Evolutionary conservation across 352 stramenopile genomes (phyloP).

Genomic region (Globisporangium lucens): DNA sequence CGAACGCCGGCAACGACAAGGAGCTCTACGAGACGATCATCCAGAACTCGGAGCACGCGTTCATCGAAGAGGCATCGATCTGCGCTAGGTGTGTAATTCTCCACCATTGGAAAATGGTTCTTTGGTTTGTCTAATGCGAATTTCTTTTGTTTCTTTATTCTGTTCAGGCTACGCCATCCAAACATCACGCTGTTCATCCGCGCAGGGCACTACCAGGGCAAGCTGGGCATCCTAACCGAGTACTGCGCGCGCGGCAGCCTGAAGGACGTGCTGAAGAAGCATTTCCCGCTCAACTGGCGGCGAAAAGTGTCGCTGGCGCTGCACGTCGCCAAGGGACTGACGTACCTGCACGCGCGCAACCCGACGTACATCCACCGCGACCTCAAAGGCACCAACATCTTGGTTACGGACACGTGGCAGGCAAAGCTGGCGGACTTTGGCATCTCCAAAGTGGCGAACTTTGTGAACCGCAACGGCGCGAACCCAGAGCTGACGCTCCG

Average conservation of each 20-base stretch:
- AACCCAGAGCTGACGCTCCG: conserved; percentile 27
- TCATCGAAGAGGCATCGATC: conserved; percentile 62
- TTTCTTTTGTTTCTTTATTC: too few species aligned
- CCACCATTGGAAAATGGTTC: not conserved
- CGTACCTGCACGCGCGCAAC: conserved; percentile 71
- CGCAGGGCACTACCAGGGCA: conserved; percentile 54
- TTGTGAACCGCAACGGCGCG: conserved; percentile 34
- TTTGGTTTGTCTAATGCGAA: not conserved
- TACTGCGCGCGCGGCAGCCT: conserved; percentile 66
- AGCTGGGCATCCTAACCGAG: conserved; percentile 64
- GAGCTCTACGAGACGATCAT: conserved; percentile 68
- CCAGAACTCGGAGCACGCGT: conserved; percentile 53
- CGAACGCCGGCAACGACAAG: conserved; percentile 22
- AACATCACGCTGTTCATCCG: conserved; percentile 80
- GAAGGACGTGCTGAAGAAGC: conserved; percentile 54
- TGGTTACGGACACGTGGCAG: conserved; percentile 75
- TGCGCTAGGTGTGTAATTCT: conserved; percentile 23
- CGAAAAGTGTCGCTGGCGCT: conserved; percentile 65
- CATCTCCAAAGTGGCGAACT: conserved; percentile 64
- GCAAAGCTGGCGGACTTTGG: conserved; percentile 77
- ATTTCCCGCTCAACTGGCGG: conserved; percentile 56
- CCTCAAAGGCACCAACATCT: conserved; percentile 70
- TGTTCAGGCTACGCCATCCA: conserved; percentile 43
- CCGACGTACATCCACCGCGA: conserved; percentile 74
- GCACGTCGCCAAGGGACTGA: conserved; percentile 63